phyloP scores from a whole-genome alignment of 257 asterid genomes.

The Coffea eugenioides region DNA sequence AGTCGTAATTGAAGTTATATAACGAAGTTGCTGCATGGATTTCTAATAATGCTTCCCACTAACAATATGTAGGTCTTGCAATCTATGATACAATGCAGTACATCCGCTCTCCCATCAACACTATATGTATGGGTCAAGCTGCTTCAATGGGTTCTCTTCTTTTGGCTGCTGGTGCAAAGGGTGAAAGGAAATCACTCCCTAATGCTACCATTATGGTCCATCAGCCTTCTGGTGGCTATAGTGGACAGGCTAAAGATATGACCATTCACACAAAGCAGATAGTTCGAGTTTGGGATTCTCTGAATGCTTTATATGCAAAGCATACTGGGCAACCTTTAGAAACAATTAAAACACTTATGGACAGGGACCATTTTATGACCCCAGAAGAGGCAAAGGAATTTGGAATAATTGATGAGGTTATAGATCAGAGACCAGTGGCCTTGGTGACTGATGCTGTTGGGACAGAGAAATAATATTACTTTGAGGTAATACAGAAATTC shows the following conservation, averaged over 20 bases:
- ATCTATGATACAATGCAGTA: slow-evolving; percentile 96
- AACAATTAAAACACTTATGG: slow-evolving; percentile 66
- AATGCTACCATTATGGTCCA: slow-evolving; percentile 90
- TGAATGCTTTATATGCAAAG: slow-evolving; percentile 72
- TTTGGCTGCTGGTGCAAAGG: slow-evolving; percentile 94
- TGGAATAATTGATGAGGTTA: slow-evolving; percentile 90
- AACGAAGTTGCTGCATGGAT: not conserved
- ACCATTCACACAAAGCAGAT: slow-evolving; percentile 84
- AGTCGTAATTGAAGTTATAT: not conserved
- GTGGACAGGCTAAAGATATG: slow-evolving; percentile 92
- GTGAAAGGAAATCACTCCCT: slow-evolving; percentile 84
- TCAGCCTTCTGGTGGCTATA: slow-evolving; percentile 94
- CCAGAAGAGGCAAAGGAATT: slow-evolving; percentile 88
- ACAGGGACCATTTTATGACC: slow-evolving; percentile 93
- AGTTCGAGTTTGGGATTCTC: slow-evolving; percentile 74
- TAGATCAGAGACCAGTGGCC: slow-evolving; percentile 68
- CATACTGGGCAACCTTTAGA: slow-evolving; percentile 84
- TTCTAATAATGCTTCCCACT: not conserved
- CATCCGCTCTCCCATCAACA: slow-evolving; percentile 82
- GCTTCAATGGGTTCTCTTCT: slow-evolving; percentile 98
- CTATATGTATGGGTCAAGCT: slow-evolving; percentile 92
- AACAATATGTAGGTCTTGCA: slow-evolving; percentile 65
- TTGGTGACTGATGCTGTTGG: slow-evolving; percentile 71
- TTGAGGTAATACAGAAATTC: slow-evolving; percentile 32
- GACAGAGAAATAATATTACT: slow-evolving; percentile 52